Conservation (phyloP, 1,284 basidiomycete genomes). For the Ceratobasidium sp. region DNA sequence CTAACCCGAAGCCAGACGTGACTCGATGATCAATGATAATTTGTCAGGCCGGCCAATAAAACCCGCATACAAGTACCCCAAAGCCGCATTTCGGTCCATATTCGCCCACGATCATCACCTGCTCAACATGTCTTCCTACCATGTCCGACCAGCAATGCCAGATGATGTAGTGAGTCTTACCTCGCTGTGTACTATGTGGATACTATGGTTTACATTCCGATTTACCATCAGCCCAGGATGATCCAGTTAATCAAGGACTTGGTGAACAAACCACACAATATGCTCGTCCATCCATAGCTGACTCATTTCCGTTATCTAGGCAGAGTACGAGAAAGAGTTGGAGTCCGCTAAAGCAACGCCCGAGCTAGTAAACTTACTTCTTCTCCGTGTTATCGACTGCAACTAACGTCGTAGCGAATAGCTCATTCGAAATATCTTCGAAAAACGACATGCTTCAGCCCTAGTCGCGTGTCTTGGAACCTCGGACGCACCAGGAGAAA, state of each 20-base stretch:
- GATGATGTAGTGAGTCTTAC: conserved; percentile 15
- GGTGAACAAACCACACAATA: conserved; percentile 54
- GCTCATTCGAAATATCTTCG: conserved; percentile 84
- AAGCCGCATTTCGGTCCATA: neutral
- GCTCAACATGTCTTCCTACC: conserved; percentile 22
- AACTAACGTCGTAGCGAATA: conserved; percentile 48
- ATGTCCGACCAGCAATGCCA: conserved; percentile 15
- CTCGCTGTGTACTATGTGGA: neutral
- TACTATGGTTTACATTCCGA: neutral
- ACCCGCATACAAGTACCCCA: conserved; percentile 30
- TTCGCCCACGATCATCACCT: neutral
- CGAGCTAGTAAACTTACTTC: conserved; percentile 68
- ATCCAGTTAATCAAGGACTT: conserved; percentile 76
- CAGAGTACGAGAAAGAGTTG: conserved; percentile 87
- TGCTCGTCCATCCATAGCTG: neutral
- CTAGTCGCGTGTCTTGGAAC: conserved; percentile 78
- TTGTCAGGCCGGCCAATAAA: neutral
- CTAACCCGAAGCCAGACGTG: neutral
- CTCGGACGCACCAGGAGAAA: conserved; percentile 57
- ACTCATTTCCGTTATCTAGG: conserved; percentile 56
- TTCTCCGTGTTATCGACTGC: neutral
- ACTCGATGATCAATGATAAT: conserved; percentile 13
- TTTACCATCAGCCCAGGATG: conserved; percentile 50
- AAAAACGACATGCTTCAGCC: conserved; percentile 80
- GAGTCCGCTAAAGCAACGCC: conserved; percentile 87